These are phyloP conservation scores for Lanmaoa rubissima DNA, from an alignment of 768 basidiomycete species.

Conservation along the genomic window DNA sequence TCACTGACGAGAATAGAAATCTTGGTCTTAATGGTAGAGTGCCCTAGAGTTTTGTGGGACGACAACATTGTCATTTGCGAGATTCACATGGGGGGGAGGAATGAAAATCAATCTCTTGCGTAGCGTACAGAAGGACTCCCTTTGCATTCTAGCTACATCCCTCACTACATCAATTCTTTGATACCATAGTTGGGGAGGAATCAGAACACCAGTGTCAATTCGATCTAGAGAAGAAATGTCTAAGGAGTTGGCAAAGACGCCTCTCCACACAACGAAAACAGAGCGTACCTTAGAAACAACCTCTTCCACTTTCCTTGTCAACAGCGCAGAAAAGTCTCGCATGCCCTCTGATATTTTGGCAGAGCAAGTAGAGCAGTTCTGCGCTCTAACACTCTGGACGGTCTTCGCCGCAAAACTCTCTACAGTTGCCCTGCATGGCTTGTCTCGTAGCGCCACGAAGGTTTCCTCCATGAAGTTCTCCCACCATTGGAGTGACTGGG, in stretches of 20 bases:
- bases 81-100: not conserved
- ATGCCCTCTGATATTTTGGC: constrained; percentile 3
- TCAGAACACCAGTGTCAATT: not conserved
- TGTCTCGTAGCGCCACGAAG: constrained; percentile 16
- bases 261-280: not conserved
- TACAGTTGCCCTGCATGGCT: constrained; percentile 16
- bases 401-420: not conserved
- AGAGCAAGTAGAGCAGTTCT: constrained; percentile 3
- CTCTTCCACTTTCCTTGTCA: constrained; percentile 7
- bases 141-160: not conserved
- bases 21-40: not conserved
- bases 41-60: not conserved
- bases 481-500: constrained; percentile 13
- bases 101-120: not conserved
- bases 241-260: not conserved
- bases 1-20: not conserved
- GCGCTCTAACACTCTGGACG: not conserved
- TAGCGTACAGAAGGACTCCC: not conserved
- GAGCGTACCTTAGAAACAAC: constrained; percentile 7
- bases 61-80: not conserved
- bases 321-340: constrained; percentile 5
- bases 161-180: not conserved
- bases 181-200: not conserved
- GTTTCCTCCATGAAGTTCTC: constrained; percentile 14
- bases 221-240: not conserved